Percentiles rank a stretch among this genome's conserved stretches.
Evolutionary conservation across 306 rosid species (phyloP).

Genomic region (Lupinus albus): DNA sequence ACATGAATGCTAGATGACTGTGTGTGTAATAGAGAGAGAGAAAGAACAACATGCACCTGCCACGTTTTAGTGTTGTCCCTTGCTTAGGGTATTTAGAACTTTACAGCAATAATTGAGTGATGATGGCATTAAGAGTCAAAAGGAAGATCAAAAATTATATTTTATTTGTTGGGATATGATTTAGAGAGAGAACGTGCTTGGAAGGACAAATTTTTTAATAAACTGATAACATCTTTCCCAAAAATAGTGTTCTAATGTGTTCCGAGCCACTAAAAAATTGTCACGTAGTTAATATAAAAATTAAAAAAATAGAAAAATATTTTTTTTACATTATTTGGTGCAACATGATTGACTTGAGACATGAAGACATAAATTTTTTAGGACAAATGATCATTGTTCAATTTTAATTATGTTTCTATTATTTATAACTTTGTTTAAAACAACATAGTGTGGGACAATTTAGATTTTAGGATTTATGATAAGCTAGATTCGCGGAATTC

Average conservation of each 20-base stretch:
- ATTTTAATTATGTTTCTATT: not conserved
- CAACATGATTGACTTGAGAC: no score
- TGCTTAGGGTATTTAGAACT: constrained; percentile 37
- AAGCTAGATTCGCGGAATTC: constrained; percentile 52
- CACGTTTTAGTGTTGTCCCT: constrained; percentile 54
- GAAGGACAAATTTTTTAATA: no score
- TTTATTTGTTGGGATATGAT: constrained; percentile 39
- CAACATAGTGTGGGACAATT: not conserved
- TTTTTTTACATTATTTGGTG: no score
- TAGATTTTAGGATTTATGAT: constrained; percentile 42
- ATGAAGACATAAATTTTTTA: no score
- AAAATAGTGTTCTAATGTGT: no score
- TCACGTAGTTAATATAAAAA: no score
- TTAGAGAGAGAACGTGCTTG: constrained; percentile 30
- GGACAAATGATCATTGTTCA: no score
- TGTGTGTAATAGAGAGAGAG: constrained; percentile 30
- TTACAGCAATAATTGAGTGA: constrained; percentile 53
- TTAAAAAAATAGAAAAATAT: no score
- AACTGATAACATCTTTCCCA: no score
- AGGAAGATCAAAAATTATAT: constrained; percentile 37
- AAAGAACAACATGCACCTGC: constrained; percentile 34
- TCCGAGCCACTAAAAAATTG: no score
- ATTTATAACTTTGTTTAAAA: not conserved
- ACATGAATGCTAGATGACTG: constrained; percentile 47
- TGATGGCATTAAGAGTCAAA: constrained; percentile 49